Evolutionary conservation across 345 rosid species (phyloP), one percentile per base, ranked within the genome.

Genomic region (Syzygium aqueum): DNA sequence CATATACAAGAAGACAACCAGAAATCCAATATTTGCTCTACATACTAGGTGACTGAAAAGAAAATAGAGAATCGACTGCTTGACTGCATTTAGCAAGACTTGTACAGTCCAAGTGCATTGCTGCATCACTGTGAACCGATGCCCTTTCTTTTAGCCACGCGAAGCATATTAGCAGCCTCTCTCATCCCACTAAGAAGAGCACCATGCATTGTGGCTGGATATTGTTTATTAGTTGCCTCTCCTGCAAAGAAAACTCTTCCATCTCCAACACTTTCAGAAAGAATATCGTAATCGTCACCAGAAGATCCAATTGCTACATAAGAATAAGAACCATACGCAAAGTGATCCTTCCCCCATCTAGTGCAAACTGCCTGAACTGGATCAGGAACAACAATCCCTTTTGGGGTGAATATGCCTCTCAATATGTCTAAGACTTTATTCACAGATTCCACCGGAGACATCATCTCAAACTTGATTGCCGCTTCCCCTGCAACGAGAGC

Each of bases 181-280:
- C 99, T 95, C 99, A 97, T 96, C 77, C 99, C 98, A 77, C 99
- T 97, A 46, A 97, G 90, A 90, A 97, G 95, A 21, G 99, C 99
- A 88, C 99, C 97, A 77, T 97, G 99, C 99, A 97, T 97, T 80
- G 99, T 96, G 25, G 99, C 99, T 19, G 98, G 98, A 90, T 97
- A 95, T 78, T 97, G 98, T 89, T 92, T 96, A 87, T 96, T 97
- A 14, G 99, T 96, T 16, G 99, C 99, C 92, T 97, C 99, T 53
- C 99, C 98, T 1, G 99, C 99, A 85, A 96, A 97, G 95, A 95
- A 97, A 87, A 97, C 96, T 89, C 99, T 93, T 80, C 98, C 99
- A 87, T 95, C 97, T 65, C 98, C 99, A 15, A 97, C 92, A 90
- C 94, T 94, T 94, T 96, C 98, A 3, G 99, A 96, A 15, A 97